Evolutionary conservation across 257 asterid genomes (phyloP), one percentile per base, ranked within the genome.

Genomic region (Solanum sitiens): DNA sequence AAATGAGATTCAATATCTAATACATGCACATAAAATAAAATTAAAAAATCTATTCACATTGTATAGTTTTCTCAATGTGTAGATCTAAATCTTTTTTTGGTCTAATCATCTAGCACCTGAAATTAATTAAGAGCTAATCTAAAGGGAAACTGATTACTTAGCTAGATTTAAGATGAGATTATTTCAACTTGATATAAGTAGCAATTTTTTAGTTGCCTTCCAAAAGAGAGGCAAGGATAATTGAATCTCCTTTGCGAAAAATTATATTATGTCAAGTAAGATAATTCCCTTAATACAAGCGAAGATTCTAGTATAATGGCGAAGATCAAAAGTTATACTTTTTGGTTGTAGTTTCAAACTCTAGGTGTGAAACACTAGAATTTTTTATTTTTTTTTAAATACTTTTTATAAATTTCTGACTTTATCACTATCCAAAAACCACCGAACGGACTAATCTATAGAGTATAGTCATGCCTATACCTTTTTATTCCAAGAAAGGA

Each of bases 401-500:
- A n/a, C n/a, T 73, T 20, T 21, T 20, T 74, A 74, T 35, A 5
- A 35, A 35, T 33, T 72, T 2, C 80, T 72, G 12, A 8, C n/a
- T 72, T 2, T 7, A 2, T 10, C 4, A 35, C 16, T 7, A 2
- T 70, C 0, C 1, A 0, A 4, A 14, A 15, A 32, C n/a, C 11
- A 15, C 40, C 33, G 0, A 30, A 5, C 7, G 0, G 37, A 70
- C 76, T 70, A 72, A 72, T 72, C 23, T 35, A 73, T 16, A 20
- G 2, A 33, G 11, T 73, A 35, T 8, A 35, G 2, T 73, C 25
- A 35, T 10, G 15, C 3, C 84, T 76, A n/a, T 40, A 70, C 83
- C 11, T 86, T 45, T 72, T 86, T 50, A 50, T 53, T 59, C 84
- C 56, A 86, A 73, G 44, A 73, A 73, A 32, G 39, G 83, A 20